Evolutionary conservation across 805 yeast genomes (phyloP), one percentile per base, ranked within the genome.

Genomic region (Ogataea glucozyma): DNA sequence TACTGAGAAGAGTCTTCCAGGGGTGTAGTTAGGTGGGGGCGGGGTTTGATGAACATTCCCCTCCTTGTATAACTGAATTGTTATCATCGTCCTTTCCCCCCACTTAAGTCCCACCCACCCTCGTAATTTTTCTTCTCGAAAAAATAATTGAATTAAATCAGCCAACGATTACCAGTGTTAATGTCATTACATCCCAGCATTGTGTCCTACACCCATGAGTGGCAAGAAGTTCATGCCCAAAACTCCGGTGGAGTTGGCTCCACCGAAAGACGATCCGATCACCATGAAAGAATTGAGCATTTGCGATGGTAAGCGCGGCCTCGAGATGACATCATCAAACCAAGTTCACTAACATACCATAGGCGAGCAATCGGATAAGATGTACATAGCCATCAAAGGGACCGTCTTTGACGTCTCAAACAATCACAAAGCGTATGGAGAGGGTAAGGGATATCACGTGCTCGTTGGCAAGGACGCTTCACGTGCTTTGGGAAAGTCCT

Each of bases 381-480:
- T 85, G 50, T 88, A 81, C 62, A 84, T 88, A 14, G 93, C 81
- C 6, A 81, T 88, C 53, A 80, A 81, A 47, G 93, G 95, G 16
- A 72, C 71, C 2, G 78, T 88, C 9, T 88, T 86, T 60, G 96
- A 88, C 56, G 96, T 88, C 8, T 75, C 86, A 0, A 58, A 67
- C 34, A 88, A 87, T 56, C 53, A 61, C 10, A 77, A 74, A 12
- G 82, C 81, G 29, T 88, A 88, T 58, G 96, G 95, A 0, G 83
- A 83, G 3, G 90, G 89, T 0, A 76, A 79, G 46, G 80, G 83
- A 17, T 88, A 88, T 62, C 81, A 79, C 54, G 78, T 72, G 6
- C 71, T 88, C 31, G 86, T 81, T 8, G 96, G 91, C 4, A 78
- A 76, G 49, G 96, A 88, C 52, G 86, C 87, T 17, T 78, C 87